Evolutionary conservation across 768 basidiomycete genomes (phyloP).

Genomic region (Leucogyrophana mollusca): DNA sequence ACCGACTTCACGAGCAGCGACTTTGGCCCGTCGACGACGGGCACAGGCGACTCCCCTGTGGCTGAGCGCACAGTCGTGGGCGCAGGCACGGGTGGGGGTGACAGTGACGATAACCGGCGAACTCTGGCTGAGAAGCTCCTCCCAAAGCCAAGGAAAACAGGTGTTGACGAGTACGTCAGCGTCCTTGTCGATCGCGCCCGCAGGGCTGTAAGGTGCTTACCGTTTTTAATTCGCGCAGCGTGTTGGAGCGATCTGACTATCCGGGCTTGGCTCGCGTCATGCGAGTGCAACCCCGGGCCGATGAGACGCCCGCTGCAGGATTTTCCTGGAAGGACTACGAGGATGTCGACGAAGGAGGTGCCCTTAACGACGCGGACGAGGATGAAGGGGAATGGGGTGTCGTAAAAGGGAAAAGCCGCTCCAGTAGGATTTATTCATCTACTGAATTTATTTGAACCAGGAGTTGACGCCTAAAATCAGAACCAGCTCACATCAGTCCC

Average conservation of each 20-base stretch:
- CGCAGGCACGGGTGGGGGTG: constrained; percentile 27
- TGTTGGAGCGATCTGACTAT: constrained; percentile 60
- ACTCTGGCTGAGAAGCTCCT: constrained; percentile 63
- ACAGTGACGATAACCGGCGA: constrained; percentile 23
- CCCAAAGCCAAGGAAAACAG: constrained; percentile 65
- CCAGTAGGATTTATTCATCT: constrained; percentile 32
- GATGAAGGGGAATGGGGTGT: constrained; percentile 79
- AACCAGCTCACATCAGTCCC: constrained; percentile 7
- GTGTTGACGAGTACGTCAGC: constrained; percentile 63
- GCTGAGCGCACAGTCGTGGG: constrained; percentile 30
- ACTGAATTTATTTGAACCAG: not conserved
- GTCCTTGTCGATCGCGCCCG: not conserved
- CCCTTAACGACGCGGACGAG: constrained; percentile 62
- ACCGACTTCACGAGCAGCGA: constrained; percentile 46
- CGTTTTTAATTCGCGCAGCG: constrained; percentile 38
- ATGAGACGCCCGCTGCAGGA: constrained; percentile 59
- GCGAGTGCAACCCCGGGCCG: constrained; percentile 59
- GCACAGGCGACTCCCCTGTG: constrained; percentile 32
- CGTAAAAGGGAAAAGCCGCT: constrained; percentile 54
- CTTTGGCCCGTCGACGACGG: constrained; percentile 51
- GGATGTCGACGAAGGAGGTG: constrained; percentile 44
- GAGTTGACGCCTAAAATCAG: constrained; percentile 14
- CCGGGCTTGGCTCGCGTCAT: constrained; percentile 62
- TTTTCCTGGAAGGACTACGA: constrained; percentile 82
- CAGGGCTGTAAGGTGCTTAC: constrained; percentile 3